Evolutionary conservation across 2,329 filamentous ascomycete genomes (phyloP).

Genomic region (Capronia coronata): DNA sequence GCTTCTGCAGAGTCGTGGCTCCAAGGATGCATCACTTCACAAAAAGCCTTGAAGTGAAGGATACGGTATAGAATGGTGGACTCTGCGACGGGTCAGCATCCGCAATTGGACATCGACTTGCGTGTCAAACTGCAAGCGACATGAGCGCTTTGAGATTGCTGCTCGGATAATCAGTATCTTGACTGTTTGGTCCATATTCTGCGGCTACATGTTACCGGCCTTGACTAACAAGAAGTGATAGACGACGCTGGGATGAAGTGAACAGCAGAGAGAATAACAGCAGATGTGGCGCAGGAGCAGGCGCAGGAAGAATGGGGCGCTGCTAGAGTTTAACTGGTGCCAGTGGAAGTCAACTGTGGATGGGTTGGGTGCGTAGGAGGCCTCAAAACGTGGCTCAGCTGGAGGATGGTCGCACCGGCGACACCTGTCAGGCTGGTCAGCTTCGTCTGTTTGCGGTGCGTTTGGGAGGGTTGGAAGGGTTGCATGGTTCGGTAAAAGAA

Average conservation of each 20-base stretch:
- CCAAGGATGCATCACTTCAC: neutral
- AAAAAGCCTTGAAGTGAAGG: neutral
- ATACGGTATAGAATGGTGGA: neutral
- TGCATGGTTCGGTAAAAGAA: neutral
- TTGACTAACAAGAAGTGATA: neutral
- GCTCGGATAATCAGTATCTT: neutral
- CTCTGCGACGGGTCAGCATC: constrained; percentile 14
- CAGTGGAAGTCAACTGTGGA: too few relatives aligned
- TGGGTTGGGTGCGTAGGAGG: neutral
- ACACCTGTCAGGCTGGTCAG: neutral
- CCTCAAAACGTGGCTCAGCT: constrained; percentile 5
- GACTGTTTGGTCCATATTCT: neutral
- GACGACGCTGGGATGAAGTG: neutral
- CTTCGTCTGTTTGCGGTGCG: neutral
- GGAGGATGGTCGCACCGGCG: neutral
- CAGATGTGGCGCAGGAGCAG: constrained; percentile 21
- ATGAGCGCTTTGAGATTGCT: neutral
- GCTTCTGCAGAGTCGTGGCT: neutral
- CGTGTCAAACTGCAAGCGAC: neutral
- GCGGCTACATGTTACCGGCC: neutral
- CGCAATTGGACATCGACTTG: constrained; percentile 19
- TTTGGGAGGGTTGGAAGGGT: constrained; percentile 4
- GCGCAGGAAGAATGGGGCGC: constrained; percentile 10
- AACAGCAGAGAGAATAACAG: neutral
- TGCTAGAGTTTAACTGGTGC: neutral